Evolutionary conservation across 1,139 yeast species (phyloP), one percentile per base, ranked within the genome.

Genomic region (Suhomyces chickasaworum): DNA sequence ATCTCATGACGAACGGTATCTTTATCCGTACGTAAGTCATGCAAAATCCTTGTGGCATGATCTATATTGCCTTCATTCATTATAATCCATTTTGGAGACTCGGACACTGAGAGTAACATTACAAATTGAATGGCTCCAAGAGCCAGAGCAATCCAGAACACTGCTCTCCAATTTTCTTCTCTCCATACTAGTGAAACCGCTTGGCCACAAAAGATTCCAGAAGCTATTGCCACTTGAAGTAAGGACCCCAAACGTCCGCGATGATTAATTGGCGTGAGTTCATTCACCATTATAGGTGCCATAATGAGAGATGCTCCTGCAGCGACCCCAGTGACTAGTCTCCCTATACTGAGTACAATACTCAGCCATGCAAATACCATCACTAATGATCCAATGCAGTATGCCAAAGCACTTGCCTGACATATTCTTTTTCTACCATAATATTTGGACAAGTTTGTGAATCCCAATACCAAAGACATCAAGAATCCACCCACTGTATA

Each of bases 51-150:
- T 1, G 64, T 61, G 3, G 77, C 77, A 8, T 49, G 45, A 6
- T 46, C 35, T 0, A 65, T 59, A 45, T 69, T 70, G 7, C 69
- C 68, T 7, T 56, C 56, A 41, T 63, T 59, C 46, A 68, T 51
- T 15, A 69, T 59, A 21, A 71, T 54, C 77, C 77, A 72, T 54
- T 71, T 71, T 2, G 77, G 77, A 25, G 73, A 68, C 50, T 72
- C 77, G 1, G 61, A 62, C 2, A 67, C 63, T 2, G 72, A 61
- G 52, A 68, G 63, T 21, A 71, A 54, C 27, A 66, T 59, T 2
- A 59, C n/a, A 47, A 66, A 68, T 46, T 71, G 75, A 18, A 59
- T 32, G 1, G 61, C 42, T 0, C 64, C 73, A 18, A 70, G 48
- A 0, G 47, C 27, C 30, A 60, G 57, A 0, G 70, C 70, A 39